phyloP scores from a whole-genome alignment of 768 basidiomycete species.

The Cyathus striatus region DNA sequence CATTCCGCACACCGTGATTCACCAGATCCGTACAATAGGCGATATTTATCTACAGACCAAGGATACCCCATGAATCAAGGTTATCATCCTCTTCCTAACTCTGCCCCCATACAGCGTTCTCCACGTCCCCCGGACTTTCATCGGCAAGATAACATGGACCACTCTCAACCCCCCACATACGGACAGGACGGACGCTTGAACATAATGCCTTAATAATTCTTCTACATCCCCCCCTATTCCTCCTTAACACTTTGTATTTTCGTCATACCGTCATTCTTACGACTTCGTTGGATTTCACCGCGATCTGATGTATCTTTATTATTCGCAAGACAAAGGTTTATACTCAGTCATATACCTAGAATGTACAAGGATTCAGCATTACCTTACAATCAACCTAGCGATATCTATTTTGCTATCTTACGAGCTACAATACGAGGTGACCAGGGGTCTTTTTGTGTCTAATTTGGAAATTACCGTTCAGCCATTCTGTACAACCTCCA shows the following conservation, averaged over 20 bases:
- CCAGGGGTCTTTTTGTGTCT: not conserved
- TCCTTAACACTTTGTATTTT: not conserved
- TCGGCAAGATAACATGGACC: constrained; percentile 26
- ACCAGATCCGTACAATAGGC: constrained; percentile 47
- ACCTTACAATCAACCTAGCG: constrained; percentile 2
- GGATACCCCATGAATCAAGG: constrained; percentile 44
- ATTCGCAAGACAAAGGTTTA: not conserved
- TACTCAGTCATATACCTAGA: constrained; percentile 12
- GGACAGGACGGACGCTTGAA: constrained; percentile 43
- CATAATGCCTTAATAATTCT: constrained; percentile 32
- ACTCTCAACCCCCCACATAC: constrained; percentile 27
- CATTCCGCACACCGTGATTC: constrained; percentile 38
- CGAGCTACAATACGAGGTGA: not conserved
- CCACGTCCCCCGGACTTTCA: constrained; percentile 41
- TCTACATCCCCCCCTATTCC: not conserved
- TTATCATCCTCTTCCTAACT: constrained; percentile 43
- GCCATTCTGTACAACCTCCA: not conserved
- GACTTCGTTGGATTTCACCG: not conserved
- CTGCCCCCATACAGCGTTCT: constrained; percentile 32
- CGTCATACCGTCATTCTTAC: not conserved
- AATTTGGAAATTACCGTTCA: not conserved
- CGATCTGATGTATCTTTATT: not conserved
- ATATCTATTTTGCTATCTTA: not conserved
- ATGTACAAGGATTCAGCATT: constrained; percentile 6
- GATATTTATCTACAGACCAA: constrained; percentile 55